Evolutionary conservation across 225 moss, liverwort and hornwort genomes (phyloP).

Genomic region (Rhytidiadelphus loreus): DNA sequence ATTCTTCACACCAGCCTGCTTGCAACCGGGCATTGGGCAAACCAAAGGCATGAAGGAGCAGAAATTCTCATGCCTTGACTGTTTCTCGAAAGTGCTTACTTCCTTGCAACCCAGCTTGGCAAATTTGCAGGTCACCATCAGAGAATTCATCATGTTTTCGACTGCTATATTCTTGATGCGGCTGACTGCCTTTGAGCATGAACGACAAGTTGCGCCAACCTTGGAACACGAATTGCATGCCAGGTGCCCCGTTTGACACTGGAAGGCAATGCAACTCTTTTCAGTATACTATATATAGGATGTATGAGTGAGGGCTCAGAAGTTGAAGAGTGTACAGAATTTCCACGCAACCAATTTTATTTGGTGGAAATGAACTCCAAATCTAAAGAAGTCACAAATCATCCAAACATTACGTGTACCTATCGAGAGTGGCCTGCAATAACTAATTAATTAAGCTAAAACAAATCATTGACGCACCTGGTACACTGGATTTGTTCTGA

Average conservation of each 20-base stretch:
- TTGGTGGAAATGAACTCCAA: too few species aligned
- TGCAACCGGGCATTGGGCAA: not conserved
- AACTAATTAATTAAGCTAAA: not conserved
- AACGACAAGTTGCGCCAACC: not conserved
- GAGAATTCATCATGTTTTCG: not conserved
- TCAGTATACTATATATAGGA: not conserved
- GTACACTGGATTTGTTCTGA: not conserved
- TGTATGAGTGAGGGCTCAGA: not conserved
- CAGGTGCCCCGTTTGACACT: not conserved
- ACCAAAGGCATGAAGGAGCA: not conserved
- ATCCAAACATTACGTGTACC: too few species aligned
- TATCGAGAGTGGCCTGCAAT: too few species aligned
- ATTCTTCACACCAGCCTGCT: not conserved
- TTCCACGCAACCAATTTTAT: not conserved
- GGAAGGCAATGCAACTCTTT: not conserved
- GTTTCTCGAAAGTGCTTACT: accelerated
- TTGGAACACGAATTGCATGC: not conserved
- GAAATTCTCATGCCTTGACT: not conserved
- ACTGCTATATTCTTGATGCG: not conserved
- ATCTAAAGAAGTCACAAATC: too few species aligned
- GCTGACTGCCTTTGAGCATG: not conserved
- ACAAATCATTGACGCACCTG: not conserved
- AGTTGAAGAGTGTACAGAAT: not conserved
- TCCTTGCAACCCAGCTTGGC: not conserved
- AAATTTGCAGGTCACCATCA: not conserved